Base-by-base conservation (phyloP, 805 yeast species). In the Ogataea salicorniae region DNA sequence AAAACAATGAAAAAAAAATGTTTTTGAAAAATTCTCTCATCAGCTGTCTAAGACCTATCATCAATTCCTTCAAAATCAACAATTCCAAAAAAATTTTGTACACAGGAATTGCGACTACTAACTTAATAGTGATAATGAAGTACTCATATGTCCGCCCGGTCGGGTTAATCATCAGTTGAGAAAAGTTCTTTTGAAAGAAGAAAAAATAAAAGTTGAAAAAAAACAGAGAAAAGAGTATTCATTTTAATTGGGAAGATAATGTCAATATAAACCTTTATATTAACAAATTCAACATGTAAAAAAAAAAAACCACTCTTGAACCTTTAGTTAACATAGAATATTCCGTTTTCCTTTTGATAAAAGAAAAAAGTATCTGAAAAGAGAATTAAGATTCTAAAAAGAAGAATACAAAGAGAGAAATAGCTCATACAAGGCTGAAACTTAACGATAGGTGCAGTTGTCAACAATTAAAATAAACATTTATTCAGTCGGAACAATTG, bases 371-470 rank as follows among this genome's bases (percentile, higher is more conserved):
- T 15, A 31, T 22, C 37, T 39, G 22, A 34, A 34, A 41, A 38
- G 34, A 42, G n/a, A n/a, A n/a, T n/a, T n/a, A n/a, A 20, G 20
- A 20, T 20, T 20, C 20, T 20, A 45, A 45, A 29, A 50, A 35
- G 6, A 14, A 13, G 22, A 17, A 20, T 4, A 20, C 20, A 4
- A 20, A 20, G 20, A 20, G 20, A 20, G 31, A 37, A 23, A 42
- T n/a, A 51, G 64, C 79, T 75, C 80, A 75, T 75, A 75, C 80
- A 75, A 75, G 80, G 80, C 80, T 75, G 80, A 75, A 75, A 75
- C 80, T 75, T 75, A 75, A 75, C 79, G 78, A 75, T 59, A 67
- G 51, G 61, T 67, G 75, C 76, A 58, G 64, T 73, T 74, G 80
- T 76, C 80, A 68, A 75, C 80, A 71, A 55, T 47, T 64, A 64